Evolutionary conservation across 331 rosid species (phyloP), one percentile per base, ranked within the genome.

Genomic region (Arachis monticola): DNA sequence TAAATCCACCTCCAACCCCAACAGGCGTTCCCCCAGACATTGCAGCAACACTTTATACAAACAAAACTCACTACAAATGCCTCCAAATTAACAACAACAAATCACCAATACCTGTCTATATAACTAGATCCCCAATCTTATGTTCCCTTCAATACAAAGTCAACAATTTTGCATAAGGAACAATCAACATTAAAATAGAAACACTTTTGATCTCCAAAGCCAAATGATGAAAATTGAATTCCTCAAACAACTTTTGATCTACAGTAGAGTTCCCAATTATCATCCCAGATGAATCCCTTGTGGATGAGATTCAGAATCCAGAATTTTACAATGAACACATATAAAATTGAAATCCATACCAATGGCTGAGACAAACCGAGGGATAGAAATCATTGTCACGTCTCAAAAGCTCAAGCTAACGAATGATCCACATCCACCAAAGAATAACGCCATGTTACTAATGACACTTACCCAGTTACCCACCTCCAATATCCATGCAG

Each of bases 21-120:
- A 78, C 85, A 3, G 99, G 97, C 41, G 99, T 95, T 56, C 99
- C 97, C 3, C 99, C 99, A 41, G 99, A 92, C 99, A 95, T 92
- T 41, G 71, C 77, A 67, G 71, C 77, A 67, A 77, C 77, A 63
- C 63, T 73, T 73, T 70, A 74, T 72, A 64, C 77, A 79, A 81
- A 52, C 79, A 73, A 65, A 83, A 75, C 75, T 60, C 75, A 81
- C 69, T 77, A 57, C 64, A 80, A 79, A 80, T 55, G 74, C 60
- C 89, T 74, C 72, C 77, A 78, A 64, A 76, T 69, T 14, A 79
- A 14, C 9, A 64, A 67, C 62, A 70, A 62, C 55, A 77, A 74
- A 80, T 78, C 76, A 77, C 82, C 69, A 82, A 67, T 78, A 64
- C 78, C 82, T 75, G 69, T 50, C 73, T 55, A 64, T 57, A 52